phyloP scores from a whole-genome alignment of 108 stramenopile genomes.

The Cyclotella choctawhatcheeana region DNA sequence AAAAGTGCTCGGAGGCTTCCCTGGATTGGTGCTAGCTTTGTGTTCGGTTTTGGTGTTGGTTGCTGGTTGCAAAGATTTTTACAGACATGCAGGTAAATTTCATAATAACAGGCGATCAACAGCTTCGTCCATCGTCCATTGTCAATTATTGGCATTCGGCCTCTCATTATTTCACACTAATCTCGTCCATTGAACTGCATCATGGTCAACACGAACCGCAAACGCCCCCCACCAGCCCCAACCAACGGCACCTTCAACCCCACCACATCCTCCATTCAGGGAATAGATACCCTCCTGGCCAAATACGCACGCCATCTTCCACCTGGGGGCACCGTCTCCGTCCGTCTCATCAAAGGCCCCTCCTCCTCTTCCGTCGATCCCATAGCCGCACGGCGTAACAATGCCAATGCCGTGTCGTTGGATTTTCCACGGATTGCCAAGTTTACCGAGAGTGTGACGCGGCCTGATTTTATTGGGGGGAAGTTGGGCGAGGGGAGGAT shows the following conservation, averaged over 20 bases:
- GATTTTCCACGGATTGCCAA: slow-evolving; percentile 78
- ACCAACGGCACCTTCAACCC: slow-evolving; percentile 10
- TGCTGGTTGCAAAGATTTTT: too few species aligned
- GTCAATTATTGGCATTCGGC: background rate
- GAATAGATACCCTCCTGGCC: slow-evolving; percentile 53
- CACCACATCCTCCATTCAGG: slow-evolving; percentile 3
- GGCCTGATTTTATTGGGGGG: slow-evolving; percentile 59
- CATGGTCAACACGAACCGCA: background rate
- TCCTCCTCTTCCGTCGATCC: slow-evolving; percentile 39
- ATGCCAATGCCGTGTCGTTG: slow-evolving; percentile 12
- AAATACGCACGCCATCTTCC: slow-evolving; percentile 47
- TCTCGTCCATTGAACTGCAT: background rate
- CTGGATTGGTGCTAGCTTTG: too few species aligned
- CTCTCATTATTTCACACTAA: background rate
- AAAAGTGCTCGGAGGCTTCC: too few species aligned
- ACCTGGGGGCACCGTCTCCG: slow-evolving; percentile 44
- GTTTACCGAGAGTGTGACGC: slow-evolving; percentile 70
- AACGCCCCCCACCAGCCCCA: slow-evolving; percentile 2
- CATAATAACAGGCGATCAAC: background rate
- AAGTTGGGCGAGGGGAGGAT: slow-evolving; percentile 65
- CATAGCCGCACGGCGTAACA: slow-evolving; percentile 31
- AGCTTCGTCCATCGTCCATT: background rate
- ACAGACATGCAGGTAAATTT: too few species aligned
- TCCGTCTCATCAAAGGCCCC: slow-evolving; percentile 47
- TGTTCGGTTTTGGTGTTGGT: too few species aligned